Evolutionary conservation across 176 grass and related monocot species (phyloP).

Genomic region (Oryza officinalis): DNA sequence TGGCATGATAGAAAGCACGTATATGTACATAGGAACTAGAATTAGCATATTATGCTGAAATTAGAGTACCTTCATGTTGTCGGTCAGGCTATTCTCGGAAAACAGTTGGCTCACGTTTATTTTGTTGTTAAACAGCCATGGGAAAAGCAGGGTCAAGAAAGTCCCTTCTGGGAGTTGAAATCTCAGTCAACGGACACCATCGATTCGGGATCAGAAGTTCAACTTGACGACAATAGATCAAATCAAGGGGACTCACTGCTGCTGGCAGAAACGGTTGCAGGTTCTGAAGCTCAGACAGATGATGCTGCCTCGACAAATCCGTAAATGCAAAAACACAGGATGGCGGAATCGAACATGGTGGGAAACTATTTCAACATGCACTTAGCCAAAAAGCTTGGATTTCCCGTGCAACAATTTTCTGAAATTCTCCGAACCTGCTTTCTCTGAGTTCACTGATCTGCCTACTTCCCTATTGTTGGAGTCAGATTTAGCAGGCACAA

Average conservation of each 20-base stretch:
- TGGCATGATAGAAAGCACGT: neutral
- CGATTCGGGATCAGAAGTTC: neutral
- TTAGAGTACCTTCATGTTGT: slow-evolving; percentile 4
- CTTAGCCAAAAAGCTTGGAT: neutral
- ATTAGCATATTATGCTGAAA: slow-evolving; percentile 1
- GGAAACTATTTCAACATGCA: neutral
- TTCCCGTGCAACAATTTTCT: neutral
- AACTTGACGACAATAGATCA: neutral
- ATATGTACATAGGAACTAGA: neutral
- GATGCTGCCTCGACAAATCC: neutral
- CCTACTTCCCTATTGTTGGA: neutral
- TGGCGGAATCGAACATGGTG: neutral
- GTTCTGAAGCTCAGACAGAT: slow-evolving; percentile 15
- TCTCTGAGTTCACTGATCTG: neutral
- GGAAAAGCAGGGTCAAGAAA: slow-evolving; percentile 46
- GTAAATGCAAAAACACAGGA: neutral
- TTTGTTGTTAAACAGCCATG: slow-evolving; percentile 51
- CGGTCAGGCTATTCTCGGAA: neutral
- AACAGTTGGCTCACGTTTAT: slow-evolving; percentile 17
- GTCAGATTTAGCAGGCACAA: neutral
- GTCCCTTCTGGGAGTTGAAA: slow-evolving; percentile 28
- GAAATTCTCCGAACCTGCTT: neutral
- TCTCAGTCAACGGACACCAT: neutral
- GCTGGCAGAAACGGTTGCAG: neutral
- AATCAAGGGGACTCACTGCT: neutral